Evolutionary conservation across 176 grass and related monocot genomes (phyloP).

Genomic region (Urochloa ruziziensis): DNA sequence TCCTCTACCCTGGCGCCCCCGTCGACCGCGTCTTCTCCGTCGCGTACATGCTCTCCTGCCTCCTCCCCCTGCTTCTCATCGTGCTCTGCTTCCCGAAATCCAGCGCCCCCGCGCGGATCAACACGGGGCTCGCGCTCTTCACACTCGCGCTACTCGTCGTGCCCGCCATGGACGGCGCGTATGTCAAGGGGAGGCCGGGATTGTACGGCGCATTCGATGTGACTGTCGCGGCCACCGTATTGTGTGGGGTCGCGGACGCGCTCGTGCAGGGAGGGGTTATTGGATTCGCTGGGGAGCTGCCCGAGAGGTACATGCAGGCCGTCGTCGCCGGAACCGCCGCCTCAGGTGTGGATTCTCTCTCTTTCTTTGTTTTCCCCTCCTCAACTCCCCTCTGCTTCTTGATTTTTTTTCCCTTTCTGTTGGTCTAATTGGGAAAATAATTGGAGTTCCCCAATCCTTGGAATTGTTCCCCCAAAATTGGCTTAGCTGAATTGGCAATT

Average conservation of each 20-base stretch:
- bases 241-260: slow-evolving; percentile 74
- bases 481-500: not conserved
- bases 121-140: slow-evolving; percentile 70
- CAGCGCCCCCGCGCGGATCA: slow-evolving; percentile 61
- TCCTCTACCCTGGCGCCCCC: slow-evolving; percentile 69
- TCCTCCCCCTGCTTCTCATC: slow-evolving; percentile 59
- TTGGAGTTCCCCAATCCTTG: not conserved
- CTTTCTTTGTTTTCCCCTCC: no score
- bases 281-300: slow-evolving; percentile 84
- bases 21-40: slow-evolving; percentile 92
- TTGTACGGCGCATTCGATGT: slow-evolving; percentile 69
- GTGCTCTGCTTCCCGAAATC: slow-evolving; percentile 72
- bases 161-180: slow-evolving; percentile 70
- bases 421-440: not conserved
- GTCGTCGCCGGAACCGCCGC: slow-evolving; percentile 77
- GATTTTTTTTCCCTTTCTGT: not conserved
- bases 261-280: slow-evolving; percentile 90
- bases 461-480: not conserved
- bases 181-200: slow-evolving; percentile 55
- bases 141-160: slow-evolving; percentile 65
- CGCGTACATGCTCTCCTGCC: slow-evolving; percentile 70
- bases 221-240: slow-evolving; percentile 55
- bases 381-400: no score
- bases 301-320: slow-evolving; percentile 87
- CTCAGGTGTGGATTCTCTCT: slow-evolving; percentile 38